Percentiles rank a stretch among this genome's conserved stretches.
These are phyloP conservation scores for Yamadazyma scolyti DNA, from an alignment of 805 yeast genomes.

Conservation along the genomic window DNA sequence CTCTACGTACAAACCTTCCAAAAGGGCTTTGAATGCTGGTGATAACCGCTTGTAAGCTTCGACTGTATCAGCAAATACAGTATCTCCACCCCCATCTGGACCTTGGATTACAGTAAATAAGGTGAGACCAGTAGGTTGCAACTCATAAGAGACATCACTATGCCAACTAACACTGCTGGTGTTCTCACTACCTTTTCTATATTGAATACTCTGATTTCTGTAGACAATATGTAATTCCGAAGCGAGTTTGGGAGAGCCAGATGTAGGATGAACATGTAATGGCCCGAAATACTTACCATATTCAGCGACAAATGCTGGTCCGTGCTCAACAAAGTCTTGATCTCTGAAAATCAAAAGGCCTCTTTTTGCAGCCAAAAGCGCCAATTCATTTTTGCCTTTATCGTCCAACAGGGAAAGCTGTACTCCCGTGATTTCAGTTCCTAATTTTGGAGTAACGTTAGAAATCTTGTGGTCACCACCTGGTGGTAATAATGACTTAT, in stretches of 20 bases:
- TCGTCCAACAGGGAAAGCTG: constrained; percentile 53
- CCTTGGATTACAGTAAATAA: constrained; percentile 34
- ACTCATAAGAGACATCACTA: constrained; percentile 37
- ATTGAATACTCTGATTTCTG: constrained; percentile 16
- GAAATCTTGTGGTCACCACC: constrained; percentile 25
- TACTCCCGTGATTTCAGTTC: constrained; percentile 59
- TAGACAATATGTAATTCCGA: constrained; percentile 29
- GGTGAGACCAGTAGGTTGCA: constrained; percentile 38
- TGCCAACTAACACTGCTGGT: constrained; percentile 31
- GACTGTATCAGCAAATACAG: constrained; percentile 35
- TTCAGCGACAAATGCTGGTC: constrained; percentile 28
- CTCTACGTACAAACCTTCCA: constrained; percentile 32
- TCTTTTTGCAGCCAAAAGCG: constrained; percentile 60
- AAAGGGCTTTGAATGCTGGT: constrained; percentile 30
- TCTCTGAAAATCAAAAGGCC: constrained; percentile 65
- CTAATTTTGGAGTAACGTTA: constrained; percentile 62
- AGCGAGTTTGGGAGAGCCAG: constrained; percentile 30
- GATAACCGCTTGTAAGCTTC: constrained; percentile 39
- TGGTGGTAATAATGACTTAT: constrained; percentile 46
- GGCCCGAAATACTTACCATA: constrained; percentile 33
- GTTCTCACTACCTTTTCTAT: constrained; percentile 14
- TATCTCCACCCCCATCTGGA: constrained; percentile 39
- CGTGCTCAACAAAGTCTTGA: constrained; percentile 52
- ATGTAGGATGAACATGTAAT: constrained; percentile 45
- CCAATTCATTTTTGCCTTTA: constrained; percentile 63